Evolutionary conservation across 768 basidiomycete species (phyloP), one percentile per base, ranked within the genome.

Genomic region (Paxillus ammoniavirescens): DNA sequence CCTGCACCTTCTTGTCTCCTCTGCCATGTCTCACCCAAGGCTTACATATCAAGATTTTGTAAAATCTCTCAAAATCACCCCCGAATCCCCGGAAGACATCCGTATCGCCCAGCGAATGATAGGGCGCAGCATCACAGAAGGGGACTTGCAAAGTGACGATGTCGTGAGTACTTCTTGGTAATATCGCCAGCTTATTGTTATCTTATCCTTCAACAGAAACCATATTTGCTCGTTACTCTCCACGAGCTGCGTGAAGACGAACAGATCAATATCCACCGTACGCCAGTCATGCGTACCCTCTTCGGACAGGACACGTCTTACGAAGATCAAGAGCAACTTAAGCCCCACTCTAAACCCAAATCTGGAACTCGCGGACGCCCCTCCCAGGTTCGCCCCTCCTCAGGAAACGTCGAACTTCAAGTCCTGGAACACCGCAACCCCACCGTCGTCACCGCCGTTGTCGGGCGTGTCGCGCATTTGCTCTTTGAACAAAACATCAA

Each of bases 401-500:
- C 55, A 7, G 33, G 38, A 47, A 47, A 57, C 31, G 55, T 57
- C 12, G 72, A 69, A 56, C 72, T 62, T 53, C 62, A 54, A 33
- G 71, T 62, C 70, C 76, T 67, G 58, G 71, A 72, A 42, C 68
- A 75, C 45, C 66, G 65, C 41, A 71, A 71, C 40, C 45, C 49
- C 18, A 75, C 76, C 3, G 66, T 72, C 8, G 73, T 81, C 15
- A 83, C 81, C 5, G 73, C 81, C 0, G 62, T 72, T 31, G 77
- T 84, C 15, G 72, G 70, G n/a, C 66, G 68, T 1, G 73, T 84
- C 28, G 69, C 81, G 4, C 63, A 74, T 30, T 60, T 77, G 26
- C 71, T 84, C 13, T 81, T 83, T 51, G 68, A 74, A 26, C 73
- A 75, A 36, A 72, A 75, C 3, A 68, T 84, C 38, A 68, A 69